Conservation (phyloP, 1,284 basidiomycete species). For the Gomphus bonarii region DNA sequence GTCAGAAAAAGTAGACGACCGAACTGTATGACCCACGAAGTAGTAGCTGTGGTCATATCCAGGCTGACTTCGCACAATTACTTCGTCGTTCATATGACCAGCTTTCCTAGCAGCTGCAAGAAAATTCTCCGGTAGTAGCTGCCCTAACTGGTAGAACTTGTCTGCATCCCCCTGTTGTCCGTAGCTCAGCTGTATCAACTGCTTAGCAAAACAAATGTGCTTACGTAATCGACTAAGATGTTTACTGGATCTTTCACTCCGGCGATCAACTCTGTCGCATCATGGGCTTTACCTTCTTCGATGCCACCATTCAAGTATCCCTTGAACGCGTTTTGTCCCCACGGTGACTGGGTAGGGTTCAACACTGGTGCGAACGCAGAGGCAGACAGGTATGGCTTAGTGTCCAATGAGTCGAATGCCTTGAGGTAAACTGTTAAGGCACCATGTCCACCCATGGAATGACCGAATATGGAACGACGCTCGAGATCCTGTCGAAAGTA, state of each 20-base stretch:
- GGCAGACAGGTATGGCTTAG: slow-evolving; percentile 72
- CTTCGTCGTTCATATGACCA: slow-evolving; percentile 67
- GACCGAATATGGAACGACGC: slow-evolving; percentile 75
- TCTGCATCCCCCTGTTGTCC: slow-evolving; percentile 66
- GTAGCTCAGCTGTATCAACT: background rate
- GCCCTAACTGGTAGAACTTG: slow-evolving; percentile 77
- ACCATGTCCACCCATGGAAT: slow-evolving; percentile 94
- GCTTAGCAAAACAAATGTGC: slow-evolving; percentile 17
- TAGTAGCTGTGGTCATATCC: slow-evolving; percentile 94
- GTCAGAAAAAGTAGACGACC: background rate
- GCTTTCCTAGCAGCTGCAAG: slow-evolving; percentile 63
- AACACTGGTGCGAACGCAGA: slow-evolving; percentile 91
- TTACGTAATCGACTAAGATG: slow-evolving; percentile 77
- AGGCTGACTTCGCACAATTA: slow-evolving; percentile 73
- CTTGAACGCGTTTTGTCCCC: slow-evolving; percentile 89
- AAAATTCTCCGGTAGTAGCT: slow-evolving; percentile 87
- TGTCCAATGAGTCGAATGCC: slow-evolving; percentile 31
- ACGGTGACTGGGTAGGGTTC: slow-evolving; percentile 81
- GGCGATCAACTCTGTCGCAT: slow-evolving; percentile 80
- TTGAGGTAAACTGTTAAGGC: slow-evolving; percentile 87
- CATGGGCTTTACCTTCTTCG: slow-evolving; percentile 73
- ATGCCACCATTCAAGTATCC: slow-evolving; percentile 81
- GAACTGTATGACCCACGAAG: slow-evolving; percentile 52
- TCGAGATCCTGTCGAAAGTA: slow-evolving; percentile 44
- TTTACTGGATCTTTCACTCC: slow-evolving; percentile 57